Evolutionary conservation across 2,329 filamentous ascomycete species (phyloP).

Genomic region (Mycosphaerella arachidis): DNA sequence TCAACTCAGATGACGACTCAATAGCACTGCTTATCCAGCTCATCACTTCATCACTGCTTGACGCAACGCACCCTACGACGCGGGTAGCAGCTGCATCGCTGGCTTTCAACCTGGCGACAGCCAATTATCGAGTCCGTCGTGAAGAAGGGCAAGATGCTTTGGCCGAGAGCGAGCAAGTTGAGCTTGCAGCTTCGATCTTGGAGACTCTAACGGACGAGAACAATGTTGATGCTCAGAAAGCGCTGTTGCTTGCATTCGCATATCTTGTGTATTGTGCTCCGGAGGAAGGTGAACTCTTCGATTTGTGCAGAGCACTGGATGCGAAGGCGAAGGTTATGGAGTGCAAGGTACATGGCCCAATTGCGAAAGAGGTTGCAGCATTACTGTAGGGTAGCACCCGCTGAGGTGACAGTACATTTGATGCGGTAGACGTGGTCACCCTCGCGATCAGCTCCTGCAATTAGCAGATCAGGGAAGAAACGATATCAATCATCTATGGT

Average conservation of each 20-base stretch:
- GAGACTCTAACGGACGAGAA: conserved; percentile 62
- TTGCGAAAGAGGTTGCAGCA: conserved; percentile 30
- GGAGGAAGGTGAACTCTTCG: conserved; percentile 68
- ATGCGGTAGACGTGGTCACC: background rate
- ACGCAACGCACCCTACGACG: conserved; percentile 67
- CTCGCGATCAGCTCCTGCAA: background rate
- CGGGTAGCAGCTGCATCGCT: conserved; percentile 78
- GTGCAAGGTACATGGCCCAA: conserved; percentile 32
- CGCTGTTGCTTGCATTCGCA: conserved; percentile 71
- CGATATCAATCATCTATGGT: background rate
- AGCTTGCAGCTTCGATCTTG: conserved; percentile 73
- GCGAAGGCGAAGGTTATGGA: conserved; percentile 58
- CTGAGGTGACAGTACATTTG: background rate
- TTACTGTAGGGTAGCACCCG: conserved; percentile 17
- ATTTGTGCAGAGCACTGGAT: conserved; percentile 74
- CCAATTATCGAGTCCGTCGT: conserved; percentile 62
- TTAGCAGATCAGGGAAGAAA: background rate
- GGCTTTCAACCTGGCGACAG: conserved; percentile 73
- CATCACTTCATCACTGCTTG: conserved; percentile 72
- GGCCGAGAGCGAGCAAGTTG: conserved; percentile 67
- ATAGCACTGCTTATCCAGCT: conserved; percentile 60
- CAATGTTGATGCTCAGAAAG: conserved; percentile 63
- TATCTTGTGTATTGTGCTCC: conserved; percentile 68
- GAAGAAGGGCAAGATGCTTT: conserved; percentile 56
- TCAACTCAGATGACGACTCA: conserved; percentile 22